A percentile compares a stretch with the other conserved stretches of the same genome.
Evolutionary conservation across 176 grass and related monocot genomes (phyloP).

Genomic region (Phoenix roebelenii): DNA sequence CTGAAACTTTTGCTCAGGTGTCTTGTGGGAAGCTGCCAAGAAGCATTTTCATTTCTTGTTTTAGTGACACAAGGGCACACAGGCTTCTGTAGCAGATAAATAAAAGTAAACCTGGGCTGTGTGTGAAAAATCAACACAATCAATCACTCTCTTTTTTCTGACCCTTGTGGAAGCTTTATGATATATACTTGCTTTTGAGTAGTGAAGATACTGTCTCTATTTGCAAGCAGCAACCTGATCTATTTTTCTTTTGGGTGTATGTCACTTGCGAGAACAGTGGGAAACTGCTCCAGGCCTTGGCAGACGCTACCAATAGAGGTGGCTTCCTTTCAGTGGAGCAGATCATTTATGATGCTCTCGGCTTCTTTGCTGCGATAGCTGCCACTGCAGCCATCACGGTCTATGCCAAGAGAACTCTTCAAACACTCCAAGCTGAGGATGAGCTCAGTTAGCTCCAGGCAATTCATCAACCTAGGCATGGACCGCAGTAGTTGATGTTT

Average conservation of each 20-base stretch:
- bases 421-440: conserved; percentile 74
- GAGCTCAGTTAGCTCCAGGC: conserved; percentile 35
- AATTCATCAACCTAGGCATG: too few species aligned
- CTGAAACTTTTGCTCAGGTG: too few species aligned
- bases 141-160: too few species aligned
- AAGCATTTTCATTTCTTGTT: too few species aligned
- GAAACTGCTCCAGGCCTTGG: conserved; percentile 71
- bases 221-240: background rate
- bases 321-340: conserved; percentile 81
- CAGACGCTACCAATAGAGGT: conserved; percentile 68
- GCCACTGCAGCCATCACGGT: conserved; percentile 93
- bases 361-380: conserved; percentile 66
- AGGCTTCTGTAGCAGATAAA: too few species aligned
- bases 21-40: too few species aligned
- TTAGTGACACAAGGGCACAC: too few species aligned
- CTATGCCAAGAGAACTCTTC: conserved; percentile 87
- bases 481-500: too few species aligned
- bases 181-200: too few species aligned
- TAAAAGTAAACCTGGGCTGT: too few species aligned
- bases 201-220: background rate
- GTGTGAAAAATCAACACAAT: too few species aligned
- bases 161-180: too few species aligned
- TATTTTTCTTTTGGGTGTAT: background rate
- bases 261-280: conserved; percentile 50
- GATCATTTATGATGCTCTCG: conserved; percentile 78